Base-by-base conservation (phyloP, 768 basidiomycete genomes). In the Coprinellus aureogranulatus region DNA sequence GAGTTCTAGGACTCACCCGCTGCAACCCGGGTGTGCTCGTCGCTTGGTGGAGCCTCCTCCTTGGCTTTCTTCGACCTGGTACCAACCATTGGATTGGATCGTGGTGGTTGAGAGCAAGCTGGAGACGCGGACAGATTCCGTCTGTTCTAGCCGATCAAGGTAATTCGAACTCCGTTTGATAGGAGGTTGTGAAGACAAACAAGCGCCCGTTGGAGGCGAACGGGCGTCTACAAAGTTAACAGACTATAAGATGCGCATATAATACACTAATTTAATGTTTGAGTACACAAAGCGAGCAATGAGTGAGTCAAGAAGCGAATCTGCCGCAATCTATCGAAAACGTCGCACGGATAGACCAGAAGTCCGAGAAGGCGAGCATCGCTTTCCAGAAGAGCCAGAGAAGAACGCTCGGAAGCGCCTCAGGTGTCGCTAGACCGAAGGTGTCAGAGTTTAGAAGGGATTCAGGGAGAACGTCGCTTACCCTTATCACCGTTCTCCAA, bases 401-500 rank as follows among this genome's bases (percentile, higher is more conserved):
- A 48, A 28, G 26, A 48, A 48, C 12, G 46, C 46, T 4, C 46
- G 22, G 26, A 48, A 48, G 26, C 46, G 46, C 46, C 46, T 48
- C 23, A 48, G 46, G 27, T 48, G 46, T 26, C 46, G 26, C 48
- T 49, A 46, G n/a, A 42, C 12, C 20, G 20, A 23, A 45, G 18
- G 44, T 45, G 44, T 46, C 45, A 46, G 14, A 34, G 14, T 6
- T 34, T 34, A n/a, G n/a, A n/a, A n/a, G n/a, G n/a, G n/a, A n/a
- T n/a, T n/a, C n/a, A n/a, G n/a, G n/a, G n/a, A 48, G 8, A 49
- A 16, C 30, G 4, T 20, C 50, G 39, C 50, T 22, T 22, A 52
- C 50, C 34, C 50, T 30, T 31, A 52, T 52, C 6, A 23, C 50
- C 50, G 9, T 34, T 22, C 50, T 52, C 50, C 50, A 52, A 14